A percentile compares a stretch with the other conserved stretches of the same genome.
Evolutionary conservation across 495 filamentous ascomycete species (phyloP).

Genomic region (Annulohypoxylon nitens): DNA sequence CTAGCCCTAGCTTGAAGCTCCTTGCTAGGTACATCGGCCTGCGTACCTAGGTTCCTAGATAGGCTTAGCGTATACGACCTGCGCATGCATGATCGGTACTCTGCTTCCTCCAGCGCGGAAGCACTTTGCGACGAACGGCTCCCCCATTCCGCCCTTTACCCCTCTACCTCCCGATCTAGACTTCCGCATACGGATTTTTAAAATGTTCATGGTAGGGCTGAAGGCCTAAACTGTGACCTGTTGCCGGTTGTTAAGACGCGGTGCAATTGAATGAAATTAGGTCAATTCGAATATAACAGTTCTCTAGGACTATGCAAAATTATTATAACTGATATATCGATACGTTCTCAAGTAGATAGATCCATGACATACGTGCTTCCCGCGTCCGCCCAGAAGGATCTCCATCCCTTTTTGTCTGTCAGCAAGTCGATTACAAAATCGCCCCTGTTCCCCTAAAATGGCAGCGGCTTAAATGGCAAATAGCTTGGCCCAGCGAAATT

Average conservation of each 20-base stretch:
- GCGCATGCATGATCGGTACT: slow-evolving; percentile 3
- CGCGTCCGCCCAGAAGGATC: neutral
- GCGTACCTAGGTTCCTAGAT: neutral
- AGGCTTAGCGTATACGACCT: neutral
- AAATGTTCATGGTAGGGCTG: neutral
- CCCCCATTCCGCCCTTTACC: slow-evolving; percentile 1
- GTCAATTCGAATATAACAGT: neutral
- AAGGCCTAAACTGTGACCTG: neutral
- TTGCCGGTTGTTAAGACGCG: neutral
- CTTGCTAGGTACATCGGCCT: neutral
- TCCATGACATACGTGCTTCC: slow-evolving; percentile 5
- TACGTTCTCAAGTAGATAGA: slow-evolving; percentile 1
- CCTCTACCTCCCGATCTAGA: slow-evolving; percentile 6
- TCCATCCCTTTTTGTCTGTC: slow-evolving; percentile 3
- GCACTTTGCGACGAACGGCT: slow-evolving; percentile 6
- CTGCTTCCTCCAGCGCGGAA: neutral
- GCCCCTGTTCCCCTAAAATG: neutral
- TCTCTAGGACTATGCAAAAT: neutral
- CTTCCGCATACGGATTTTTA: neutral
- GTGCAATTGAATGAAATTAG: neutral
- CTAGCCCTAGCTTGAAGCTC: neutral
- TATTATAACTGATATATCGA: neutral
- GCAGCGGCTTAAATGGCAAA: slow-evolving; percentile 2
- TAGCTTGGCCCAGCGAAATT: slow-evolving; percentile 16
- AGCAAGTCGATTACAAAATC: slow-evolving; percentile 4